A percentile compares a stretch with the other conserved stretches of the same genome.
phyloP scores from a whole-genome alignment of 768 basidiomycete species.

The Calocybe cyanea region DNA sequence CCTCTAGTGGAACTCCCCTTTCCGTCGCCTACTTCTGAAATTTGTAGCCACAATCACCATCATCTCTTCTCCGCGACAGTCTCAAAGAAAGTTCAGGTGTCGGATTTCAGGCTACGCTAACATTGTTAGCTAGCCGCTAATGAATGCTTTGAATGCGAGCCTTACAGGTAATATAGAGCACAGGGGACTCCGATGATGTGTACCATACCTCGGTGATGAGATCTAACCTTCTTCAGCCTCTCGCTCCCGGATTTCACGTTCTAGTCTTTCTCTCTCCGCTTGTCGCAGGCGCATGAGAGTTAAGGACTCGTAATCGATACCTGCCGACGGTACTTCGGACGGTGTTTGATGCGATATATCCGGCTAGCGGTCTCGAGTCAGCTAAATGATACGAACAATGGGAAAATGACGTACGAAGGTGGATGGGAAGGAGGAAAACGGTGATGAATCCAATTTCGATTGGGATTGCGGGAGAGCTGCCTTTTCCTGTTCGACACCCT shows the following conservation, averaged over 20 bases:
- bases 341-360: slow-evolving; percentile 24
- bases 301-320: slow-evolving; percentile 73
- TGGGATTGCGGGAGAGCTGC: neutral
- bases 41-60: no score
- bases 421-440: neutral
- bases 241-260: slow-evolving; percentile 70
- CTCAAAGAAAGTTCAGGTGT: no score
- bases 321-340: slow-evolving; percentile 24
- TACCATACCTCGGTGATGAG: no score
- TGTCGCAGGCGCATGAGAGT: slow-evolving; percentile 80
- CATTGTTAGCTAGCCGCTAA: no score
- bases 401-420: neutral
- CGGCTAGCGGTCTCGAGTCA: slow-evolving; percentile 18
- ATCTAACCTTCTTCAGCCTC: slow-evolving; percentile 57
- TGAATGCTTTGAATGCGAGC: no score
- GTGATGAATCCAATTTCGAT: neutral
- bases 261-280: slow-evolving; percentile 73
- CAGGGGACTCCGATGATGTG: no score
- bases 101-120: no score
- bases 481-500: neutral
- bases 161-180: no score
- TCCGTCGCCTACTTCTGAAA: no score
- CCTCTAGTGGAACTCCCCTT: no score
- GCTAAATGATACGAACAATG: neutral
- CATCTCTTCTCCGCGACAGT: no score